Conservation (phyloP, 1,139 yeast genomes). For the Suzukiozyma palmioleophila region DNA sequence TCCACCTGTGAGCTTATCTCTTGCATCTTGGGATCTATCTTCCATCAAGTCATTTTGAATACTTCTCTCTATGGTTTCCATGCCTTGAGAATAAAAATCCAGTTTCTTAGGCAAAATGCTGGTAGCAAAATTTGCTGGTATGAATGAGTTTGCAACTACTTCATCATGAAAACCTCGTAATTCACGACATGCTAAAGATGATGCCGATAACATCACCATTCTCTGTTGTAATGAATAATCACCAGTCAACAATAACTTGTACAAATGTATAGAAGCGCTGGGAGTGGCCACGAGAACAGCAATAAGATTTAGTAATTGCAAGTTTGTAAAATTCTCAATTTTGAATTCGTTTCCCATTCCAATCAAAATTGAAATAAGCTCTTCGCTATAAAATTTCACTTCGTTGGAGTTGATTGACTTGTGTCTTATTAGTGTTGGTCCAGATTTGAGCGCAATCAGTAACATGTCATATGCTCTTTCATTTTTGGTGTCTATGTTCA, state of each 20-base stretch:
- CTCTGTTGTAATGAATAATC: constrained; percentile 67
- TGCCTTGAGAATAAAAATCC: constrained; percentile 21
- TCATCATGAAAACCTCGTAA: constrained; percentile 55
- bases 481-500: constrained; percentile 40
- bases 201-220: constrained; percentile 47
- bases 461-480: constrained; percentile 49
- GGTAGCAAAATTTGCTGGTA: constrained; percentile 28
- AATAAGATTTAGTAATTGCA: constrained; percentile 46
- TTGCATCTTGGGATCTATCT: constrained; percentile 37
- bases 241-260: constrained; percentile 46
- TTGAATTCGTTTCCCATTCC: constrained; percentile 48
- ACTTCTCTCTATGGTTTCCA: constrained; percentile 5
- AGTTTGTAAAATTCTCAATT: constrained; percentile 45
- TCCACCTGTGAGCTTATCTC: constrained; percentile 41
- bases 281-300: constrained; percentile 52
- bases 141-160: constrained; percentile 31
- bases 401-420: constrained; percentile 54
- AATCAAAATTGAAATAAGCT: constrained; percentile 41
- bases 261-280: constrained; percentile 30
- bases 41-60: constrained; percentile 33
- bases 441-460: constrained; percentile 44
- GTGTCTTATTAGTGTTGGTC: constrained; percentile 52
- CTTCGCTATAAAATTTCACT: constrained; percentile 43
- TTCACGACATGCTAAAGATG: constrained; percentile 58
- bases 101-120: constrained; percentile 50